Base-by-base conservation (phyloP, 495 filamentous ascomycete species). In the Aspergillus cristatus region DNA sequence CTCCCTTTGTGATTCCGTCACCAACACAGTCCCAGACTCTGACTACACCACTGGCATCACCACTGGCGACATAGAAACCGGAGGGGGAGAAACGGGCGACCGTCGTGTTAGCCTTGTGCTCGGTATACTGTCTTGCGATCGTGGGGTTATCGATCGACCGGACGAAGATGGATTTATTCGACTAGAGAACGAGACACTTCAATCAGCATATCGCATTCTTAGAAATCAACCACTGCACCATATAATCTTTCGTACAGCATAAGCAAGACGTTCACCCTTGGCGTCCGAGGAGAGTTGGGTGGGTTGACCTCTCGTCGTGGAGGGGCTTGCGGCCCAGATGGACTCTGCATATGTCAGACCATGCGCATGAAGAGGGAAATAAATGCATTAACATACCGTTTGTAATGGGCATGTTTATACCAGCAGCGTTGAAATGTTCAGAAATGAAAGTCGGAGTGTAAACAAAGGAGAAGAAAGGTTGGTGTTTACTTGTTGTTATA, bases 21-120 rank as follows among this genome's bases (percentile, higher is more conserved):
- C 74, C 71, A 32, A 67, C 57, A 37, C 67, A 74, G 54, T 96
- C 87, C 91, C 91, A 98, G 8, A 98, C 84, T 37, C 84, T 71
- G 28, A 97, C 85, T 31, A 72, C 74, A 34, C 91, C 91, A 2
- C 79, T 75, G 1, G 78, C 73, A 65, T 98, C 91, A 40, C 90
- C 91, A 42, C 84, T 90, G n/a, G 93, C 91, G 42, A 97, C 75
- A 46, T 89, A 96, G 70, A 83, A 97, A 28, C 93, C 91, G 7
- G 85, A 94, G 2, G 91, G 91, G 3, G 93, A 80, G 65, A 98
- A 96, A 28, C 85, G 84, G 30, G 93, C 91, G 42, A 97, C 88
- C 5, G 86, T 95, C 0, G 88, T 90, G 36, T 76, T 74, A 22
- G 81, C 68, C 17, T 86, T 95, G 64, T 98, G 91, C 48, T 79